Evolutionary conservation across 108 stramenopile species (phyloP).

Genomic region (Cyclotella baltica): DNA sequence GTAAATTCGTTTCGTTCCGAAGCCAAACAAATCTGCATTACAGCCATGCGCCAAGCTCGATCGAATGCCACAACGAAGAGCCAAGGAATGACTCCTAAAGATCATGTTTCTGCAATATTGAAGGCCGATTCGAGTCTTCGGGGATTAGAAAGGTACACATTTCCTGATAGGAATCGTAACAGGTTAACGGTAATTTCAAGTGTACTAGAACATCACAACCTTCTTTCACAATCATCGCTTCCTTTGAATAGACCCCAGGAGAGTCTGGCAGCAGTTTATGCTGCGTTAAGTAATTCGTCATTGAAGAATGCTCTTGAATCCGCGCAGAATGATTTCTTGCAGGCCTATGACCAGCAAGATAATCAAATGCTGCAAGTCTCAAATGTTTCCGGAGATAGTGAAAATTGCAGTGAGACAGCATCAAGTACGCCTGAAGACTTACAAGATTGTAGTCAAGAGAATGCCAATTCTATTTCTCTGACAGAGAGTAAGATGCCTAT

Average conservation of each 20-base stretch:
- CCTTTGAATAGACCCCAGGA: neutral
- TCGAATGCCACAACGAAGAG: neutral
- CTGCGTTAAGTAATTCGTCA: neutral
- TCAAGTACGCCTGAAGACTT: too few species aligned
- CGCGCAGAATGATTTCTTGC: neutral
- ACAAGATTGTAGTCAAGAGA: neutral
- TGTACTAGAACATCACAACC: neutral
- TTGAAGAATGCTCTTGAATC: conserved; percentile 10
- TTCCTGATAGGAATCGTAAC: neutral
- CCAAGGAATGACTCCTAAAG: neutral
- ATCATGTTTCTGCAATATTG: neutral
- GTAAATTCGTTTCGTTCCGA: neutral
- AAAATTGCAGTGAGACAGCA: too few species aligned
- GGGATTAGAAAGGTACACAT: neutral
- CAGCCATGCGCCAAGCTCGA: neutral
- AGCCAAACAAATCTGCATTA: neutral
- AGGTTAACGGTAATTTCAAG: neutral
- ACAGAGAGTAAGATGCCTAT: neutral
- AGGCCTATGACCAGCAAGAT: too few species aligned
- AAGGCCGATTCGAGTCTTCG: neutral
- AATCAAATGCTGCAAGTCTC: too few species aligned
- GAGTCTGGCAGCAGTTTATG: neutral
- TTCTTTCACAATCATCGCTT: neutral
- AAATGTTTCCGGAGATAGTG: too few species aligned
- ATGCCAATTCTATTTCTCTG: neutral